Base-by-base conservation (phyloP, 306 rosid species). In the Arachis hypogaea region DNA sequence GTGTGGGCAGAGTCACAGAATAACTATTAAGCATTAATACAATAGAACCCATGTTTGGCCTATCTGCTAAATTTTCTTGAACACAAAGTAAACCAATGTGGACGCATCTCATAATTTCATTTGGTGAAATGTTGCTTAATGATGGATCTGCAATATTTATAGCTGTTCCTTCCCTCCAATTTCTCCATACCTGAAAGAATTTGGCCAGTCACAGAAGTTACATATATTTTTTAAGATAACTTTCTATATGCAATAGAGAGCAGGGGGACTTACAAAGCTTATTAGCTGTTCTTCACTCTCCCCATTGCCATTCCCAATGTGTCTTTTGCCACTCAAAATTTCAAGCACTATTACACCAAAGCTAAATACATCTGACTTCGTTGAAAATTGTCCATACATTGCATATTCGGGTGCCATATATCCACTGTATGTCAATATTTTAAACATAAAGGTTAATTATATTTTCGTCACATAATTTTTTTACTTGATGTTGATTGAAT, bases 11-110 rank as follows among this genome's bases (percentile, higher is more conserved):
- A 51, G 61, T 42, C 30, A 56, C 63, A 46, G 51, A 46, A 46
- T 46, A 8, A 10, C 81, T 75, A 9, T 30, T 73, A 1, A 78
- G 84, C 82, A 75, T 86, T 7, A 73, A 73, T 60, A 33, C 61
- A 45, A 86, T 30, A 0, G 76, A n/a, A 46, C 63, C 8, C 91
- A 87, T 84, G 12, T 86, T 78, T 77, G 87, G 88, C 60, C 89
- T 85, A 2, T 66, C 70, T 3, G 0, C 44, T 29, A 51, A 9
- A 18, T 80, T 77, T 49, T 82, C 86, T 82, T 82, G 86, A 33
- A 77, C 80, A 58, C 81, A 80, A 0, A 86, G 64, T 9, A 86
- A 63, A 0, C 85, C 88, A 11, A 87, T 72, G 38, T 82, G 85
- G n/a, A 84, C 77, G 69, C 83, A 82, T 77, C 80, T 82, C 16